Percentiles rank a stretch among this genome's conserved stretches.
Evolutionary conservation across 352 stramenopile genomes (phyloP).

Genomic region (Phytophthora vignae): DNA sequence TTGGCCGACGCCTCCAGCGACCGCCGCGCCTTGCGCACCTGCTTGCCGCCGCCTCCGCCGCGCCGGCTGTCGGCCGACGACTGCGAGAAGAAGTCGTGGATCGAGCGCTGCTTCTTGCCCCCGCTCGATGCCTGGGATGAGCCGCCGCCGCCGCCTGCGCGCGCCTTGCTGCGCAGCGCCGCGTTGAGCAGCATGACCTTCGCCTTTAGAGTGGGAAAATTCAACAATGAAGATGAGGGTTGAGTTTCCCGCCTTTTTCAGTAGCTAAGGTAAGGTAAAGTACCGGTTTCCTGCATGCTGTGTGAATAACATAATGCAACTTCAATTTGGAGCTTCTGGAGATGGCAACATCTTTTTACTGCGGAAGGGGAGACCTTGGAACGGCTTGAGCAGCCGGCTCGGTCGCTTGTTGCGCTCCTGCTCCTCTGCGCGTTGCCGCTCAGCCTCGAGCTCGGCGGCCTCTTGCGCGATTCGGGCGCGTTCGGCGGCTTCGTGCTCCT

Average conservation of each 20-base stretch:
- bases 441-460: conserved; percentile 5
- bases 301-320: not conserved
- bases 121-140: conserved; percentile 7
- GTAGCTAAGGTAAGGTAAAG: not conserved
- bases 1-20: conserved; percentile 45
- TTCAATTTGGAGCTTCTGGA: not conserved
- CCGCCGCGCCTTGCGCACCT: conserved; percentile 44
- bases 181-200: conserved; percentile 45
- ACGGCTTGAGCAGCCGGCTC: conserved; percentile 20
- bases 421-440: conserved; percentile 23
- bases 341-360: conserved; percentile 23
- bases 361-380: conserved; percentile 31
- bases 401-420: conserved; percentile 22
- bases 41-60: not conserved
- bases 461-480: conserved; percentile 10
- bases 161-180: conserved; percentile 47
- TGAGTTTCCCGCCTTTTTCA: conserved; percentile 38
- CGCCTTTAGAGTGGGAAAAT: conserved; percentile 1
- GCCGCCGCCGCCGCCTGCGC: conserved; percentile 13
- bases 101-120: conserved; percentile 84
- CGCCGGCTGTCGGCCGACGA: conserved; percentile 17
- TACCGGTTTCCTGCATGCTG: too few relatives aligned
- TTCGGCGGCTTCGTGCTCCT: conserved; percentile 27
- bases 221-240: not conserved
- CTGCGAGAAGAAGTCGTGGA: conserved; percentile 88